Evolutionary conservation across 1,284 basidiomycete species (phyloP), one percentile per base, ranked within the genome.

Genomic region (Pascua sp.): DNA sequence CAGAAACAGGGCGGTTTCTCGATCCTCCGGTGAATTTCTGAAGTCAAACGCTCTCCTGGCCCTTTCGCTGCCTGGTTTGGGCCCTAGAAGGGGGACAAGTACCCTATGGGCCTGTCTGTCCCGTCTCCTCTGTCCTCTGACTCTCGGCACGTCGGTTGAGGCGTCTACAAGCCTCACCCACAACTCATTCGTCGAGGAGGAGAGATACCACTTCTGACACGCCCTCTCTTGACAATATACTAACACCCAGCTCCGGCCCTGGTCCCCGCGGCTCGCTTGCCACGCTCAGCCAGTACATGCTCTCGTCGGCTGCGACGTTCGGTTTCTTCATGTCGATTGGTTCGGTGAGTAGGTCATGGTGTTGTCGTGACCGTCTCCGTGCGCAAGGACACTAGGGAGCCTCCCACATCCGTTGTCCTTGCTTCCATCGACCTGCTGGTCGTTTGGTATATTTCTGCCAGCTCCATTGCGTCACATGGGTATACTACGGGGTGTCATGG

Each of bases 261-360:
- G 92, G 92, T 17, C 91, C 90, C 48, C 84, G 91, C 70, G 92
- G 92, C 10, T 80, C 85, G 53, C 79, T 96, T 43, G 87, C 89
- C 4, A 94, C 92, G 1, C 84, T 96, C 44, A 93, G 90, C 15
- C 90, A 92, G 69, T 95, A 95, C 77, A 96, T 96, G 92, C 82
- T 93, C 18, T 72, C 71, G n/a, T 78, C 76, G 44, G 76, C 76
- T 0, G 76, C 76, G 18, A 77, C 76, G 1, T 78, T 78, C 51
- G 74, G 73, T 16, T 78, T 78, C 71, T 78, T 78, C 67, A 75
- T 78, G 73, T 74, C 71, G 36, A 77, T 78, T 47, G 76, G 76
- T 56, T 76, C 75, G 47, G 76, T 77, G 53, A 57, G 74, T 71
- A 17, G 39, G 12, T 5, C 39, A 37, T 5, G 12, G n/a, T 13